These are phyloP conservation scores for Kazachstania africana DNA, from an alignment of 805 yeast genomes.

Conservation along the genomic window DNA sequence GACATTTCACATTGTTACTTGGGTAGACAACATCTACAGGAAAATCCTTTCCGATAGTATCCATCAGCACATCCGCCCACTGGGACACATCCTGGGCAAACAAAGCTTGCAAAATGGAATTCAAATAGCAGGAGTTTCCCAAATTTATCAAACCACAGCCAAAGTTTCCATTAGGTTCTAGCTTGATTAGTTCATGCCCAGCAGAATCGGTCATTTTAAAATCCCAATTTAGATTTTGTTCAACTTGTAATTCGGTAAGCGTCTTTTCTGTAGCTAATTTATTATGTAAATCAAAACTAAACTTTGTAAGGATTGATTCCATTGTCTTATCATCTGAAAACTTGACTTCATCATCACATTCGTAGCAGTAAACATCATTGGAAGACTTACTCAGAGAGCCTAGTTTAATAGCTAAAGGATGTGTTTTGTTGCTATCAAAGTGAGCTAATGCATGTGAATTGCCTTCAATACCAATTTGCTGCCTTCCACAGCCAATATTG, in stretches of 20 bases:
- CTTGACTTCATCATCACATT: slow-evolving; percentile 78
- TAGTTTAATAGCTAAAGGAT: slow-evolving; percentile 78
- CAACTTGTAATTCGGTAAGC: slow-evolving; percentile 79
- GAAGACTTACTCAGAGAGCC: slow-evolving; percentile 76
- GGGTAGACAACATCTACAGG: slow-evolving; percentile 37
- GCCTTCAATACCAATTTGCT: slow-evolving; percentile 91
- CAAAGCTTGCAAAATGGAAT: slow-evolving; percentile 67
- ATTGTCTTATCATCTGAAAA: slow-evolving; percentile 39
- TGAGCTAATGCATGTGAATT: slow-evolving; percentile 82
- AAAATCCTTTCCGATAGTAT: slow-evolving; percentile 24
- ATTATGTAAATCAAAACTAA: slow-evolving; percentile 51
- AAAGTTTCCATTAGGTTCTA: slow-evolving; percentile 28
- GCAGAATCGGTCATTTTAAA: slow-evolving; percentile 64
- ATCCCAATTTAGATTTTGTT: slow-evolving; percentile 89
- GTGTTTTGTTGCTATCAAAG: slow-evolving; percentile 39
- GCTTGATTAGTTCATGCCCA: slow-evolving; percentile 52
- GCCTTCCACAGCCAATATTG: slow-evolving; percentile 84
- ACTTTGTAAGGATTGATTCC: slow-evolving; percentile 34
- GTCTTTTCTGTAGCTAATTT: slow-evolving; percentile 73
- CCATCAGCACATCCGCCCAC: slow-evolving; percentile 24
- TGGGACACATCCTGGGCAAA: slow-evolving; percentile 31
- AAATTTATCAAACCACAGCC: slow-evolving; percentile 82
- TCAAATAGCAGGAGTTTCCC: slow-evolving; percentile 88
- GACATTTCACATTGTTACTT: slow-evolving; percentile 55
- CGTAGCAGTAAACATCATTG: slow-evolving; percentile 75